Evolutionary conservation across 1,284 basidiomycete species (phyloP).

Genomic region (Leccinum pachyderme): DNA sequence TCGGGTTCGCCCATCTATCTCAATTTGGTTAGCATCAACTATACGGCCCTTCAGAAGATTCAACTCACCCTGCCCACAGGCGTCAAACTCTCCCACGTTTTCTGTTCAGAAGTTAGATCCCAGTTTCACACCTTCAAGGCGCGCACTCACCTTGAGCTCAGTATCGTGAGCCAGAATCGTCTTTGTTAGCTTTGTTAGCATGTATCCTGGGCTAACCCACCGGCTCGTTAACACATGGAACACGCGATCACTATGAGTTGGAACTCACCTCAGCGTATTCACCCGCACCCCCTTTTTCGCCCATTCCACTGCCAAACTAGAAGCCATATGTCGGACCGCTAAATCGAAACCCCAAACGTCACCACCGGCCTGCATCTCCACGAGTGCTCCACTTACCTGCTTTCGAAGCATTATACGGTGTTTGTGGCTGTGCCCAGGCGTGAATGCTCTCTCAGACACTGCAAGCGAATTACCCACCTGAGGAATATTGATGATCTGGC

Average conservation of each 20-base stretch:
- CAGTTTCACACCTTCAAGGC: background rate
- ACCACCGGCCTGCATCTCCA: background rate
- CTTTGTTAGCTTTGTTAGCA: constrained; percentile 84
- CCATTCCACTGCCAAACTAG: constrained; percentile 87
- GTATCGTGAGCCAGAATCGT: constrained; percentile 72
- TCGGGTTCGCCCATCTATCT: constrained; percentile 73
- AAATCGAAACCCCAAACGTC: constrained; percentile 10
- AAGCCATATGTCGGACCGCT: constrained; percentile 88
- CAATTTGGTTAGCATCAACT: constrained; percentile 9
- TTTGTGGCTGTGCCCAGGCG: constrained; percentile 65
- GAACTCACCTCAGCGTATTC: constrained; percentile 66
- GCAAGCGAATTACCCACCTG: constrained; percentile 44
- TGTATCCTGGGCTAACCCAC: constrained; percentile 75
- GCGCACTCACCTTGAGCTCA: constrained; percentile 60
- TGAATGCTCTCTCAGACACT: background rate
- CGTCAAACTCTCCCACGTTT: constrained; percentile 87
- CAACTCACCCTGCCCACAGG: constrained; percentile 78
- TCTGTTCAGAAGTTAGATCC: constrained; percentile 40
- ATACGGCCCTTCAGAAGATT: background rate
- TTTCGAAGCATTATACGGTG: constrained; percentile 96
- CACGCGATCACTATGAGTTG: too few species aligned
- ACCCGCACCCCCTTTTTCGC: constrained; percentile 83
- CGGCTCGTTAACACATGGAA: constrained; percentile 2
- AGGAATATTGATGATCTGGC: constrained; percentile 82
- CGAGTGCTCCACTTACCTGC: constrained; percentile 49